Evolutionary conservation across 2,329 filamentous ascomycete species (phyloP), one percentile per base, ranked within the genome.

Genomic region (Sclerotinia glacialis): DNA sequence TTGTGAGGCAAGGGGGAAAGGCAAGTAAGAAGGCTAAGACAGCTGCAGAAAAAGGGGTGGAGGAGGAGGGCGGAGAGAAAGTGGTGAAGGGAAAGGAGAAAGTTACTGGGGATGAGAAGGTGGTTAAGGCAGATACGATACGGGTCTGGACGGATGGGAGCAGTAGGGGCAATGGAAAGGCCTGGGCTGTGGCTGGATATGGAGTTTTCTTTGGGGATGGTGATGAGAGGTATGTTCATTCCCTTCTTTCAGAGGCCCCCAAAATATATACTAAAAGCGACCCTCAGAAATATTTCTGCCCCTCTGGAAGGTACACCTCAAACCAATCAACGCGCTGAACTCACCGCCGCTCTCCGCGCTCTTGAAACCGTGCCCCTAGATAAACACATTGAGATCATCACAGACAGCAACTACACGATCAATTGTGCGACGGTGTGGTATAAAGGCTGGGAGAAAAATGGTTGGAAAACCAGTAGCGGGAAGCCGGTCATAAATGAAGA

Each of bases 251-350:
- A n/a, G 23, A 69, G 58, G n/a, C 12, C 21, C 5, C 42, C 47
- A 40, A 40, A 53, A 23, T 23, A 31, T 26, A 60, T 59, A 37
- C 46, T 66, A 42, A 28, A 47, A 16, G 23, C 31, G 7, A 9
- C 9, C 8, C 61, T 26, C 60, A 88, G 86, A 71, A 90, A 90
- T 73, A 79, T 77, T 42, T 76, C 76, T 21, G 76, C 77, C 66
- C 68, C 71, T 44, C 69, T 77, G 1, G 61, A 69, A 49, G 76
- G 76, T 23, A 31, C 34, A 5, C 66, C 83, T 12, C 95, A 98
- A 78, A 98, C 95, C 0, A 99, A 99, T 76, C 92, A 98, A 77
- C 90, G 95, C 3, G 95, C 94, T n/a, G 95, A 99, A 79, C 82
- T 99, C 67, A 93, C 91, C 31, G 95, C 93, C 9, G 89, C 98